Conservation (phyloP, 1,284 basidiomycete genomes). For the Garcileccinum viscosum region DNA sequence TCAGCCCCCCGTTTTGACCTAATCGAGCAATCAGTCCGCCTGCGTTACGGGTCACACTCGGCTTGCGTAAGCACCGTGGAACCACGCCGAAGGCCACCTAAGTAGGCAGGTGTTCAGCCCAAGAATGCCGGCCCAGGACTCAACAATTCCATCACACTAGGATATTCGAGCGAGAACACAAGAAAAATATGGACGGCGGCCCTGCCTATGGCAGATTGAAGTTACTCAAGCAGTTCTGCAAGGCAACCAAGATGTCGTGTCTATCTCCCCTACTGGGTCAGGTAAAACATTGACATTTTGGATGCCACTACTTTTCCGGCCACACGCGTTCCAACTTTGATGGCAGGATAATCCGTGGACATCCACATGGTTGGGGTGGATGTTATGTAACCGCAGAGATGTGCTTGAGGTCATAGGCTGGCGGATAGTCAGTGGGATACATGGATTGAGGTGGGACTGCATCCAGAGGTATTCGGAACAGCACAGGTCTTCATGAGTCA, state of each 20-base stretch:
- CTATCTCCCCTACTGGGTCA: background rate
- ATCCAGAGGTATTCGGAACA: constrained; percentile 37
- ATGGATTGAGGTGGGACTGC: no score
- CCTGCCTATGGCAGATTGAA: background rate
- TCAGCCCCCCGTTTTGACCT: no score
- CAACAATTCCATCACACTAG: background rate
- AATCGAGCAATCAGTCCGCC: no score
- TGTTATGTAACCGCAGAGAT: background rate
- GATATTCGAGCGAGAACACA: background rate
- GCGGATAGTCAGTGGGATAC: background rate
- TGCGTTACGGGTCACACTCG: no score
- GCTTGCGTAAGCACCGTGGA: no score
- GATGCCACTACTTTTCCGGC: no score
- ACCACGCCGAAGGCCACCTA: no score
- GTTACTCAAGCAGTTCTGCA: background rate
- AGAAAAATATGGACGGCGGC: background rate
- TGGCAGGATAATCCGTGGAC: no score
- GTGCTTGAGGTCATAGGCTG: background rate
- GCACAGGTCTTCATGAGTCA: constrained; percentile 27
- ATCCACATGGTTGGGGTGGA: background rate
- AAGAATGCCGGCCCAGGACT: background rate
- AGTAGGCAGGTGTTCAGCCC: background rate
- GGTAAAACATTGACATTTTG: no score
- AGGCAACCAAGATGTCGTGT: background rate
- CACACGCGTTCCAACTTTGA: no score